Conservation (phyloP, 352 stramenopile genomes). For the Globisporangium cystogenes region DNA sequence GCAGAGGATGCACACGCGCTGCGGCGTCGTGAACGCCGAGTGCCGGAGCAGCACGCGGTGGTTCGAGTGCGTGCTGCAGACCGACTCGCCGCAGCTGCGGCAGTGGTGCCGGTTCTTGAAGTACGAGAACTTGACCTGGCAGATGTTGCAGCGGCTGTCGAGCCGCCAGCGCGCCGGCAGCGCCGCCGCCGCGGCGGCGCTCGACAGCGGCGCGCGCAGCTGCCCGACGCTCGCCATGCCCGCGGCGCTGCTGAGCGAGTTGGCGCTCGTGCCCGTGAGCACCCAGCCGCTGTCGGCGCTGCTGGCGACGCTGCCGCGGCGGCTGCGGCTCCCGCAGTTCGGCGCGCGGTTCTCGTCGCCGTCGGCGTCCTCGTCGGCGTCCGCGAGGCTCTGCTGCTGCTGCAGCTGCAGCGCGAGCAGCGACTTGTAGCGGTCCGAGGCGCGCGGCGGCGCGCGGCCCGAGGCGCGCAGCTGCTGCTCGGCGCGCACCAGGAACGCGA, state of each 20-base stretch:
- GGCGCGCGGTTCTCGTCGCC: constrained; percentile 4
- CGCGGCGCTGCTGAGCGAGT: neutral
- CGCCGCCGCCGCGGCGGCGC: constrained; percentile 20
- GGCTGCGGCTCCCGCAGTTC: neutral
- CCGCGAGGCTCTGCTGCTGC: neutral
- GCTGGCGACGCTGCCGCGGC: neutral
- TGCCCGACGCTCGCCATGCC: constrained; percentile 13
- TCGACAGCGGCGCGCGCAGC: constrained; percentile 18
- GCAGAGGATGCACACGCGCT: constrained; percentile 77
- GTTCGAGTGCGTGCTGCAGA: constrained; percentile 80
- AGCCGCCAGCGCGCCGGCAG: constrained; percentile 67
- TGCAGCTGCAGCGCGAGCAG: constrained; percentile 6
- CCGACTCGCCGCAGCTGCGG: constrained; percentile 81
- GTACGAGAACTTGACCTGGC: constrained; percentile 82
- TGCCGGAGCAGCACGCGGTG: constrained; percentile 57
- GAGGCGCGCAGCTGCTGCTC: constrained; percentile 40
- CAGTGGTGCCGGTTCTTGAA: constrained; percentile 86
- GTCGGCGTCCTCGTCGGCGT: neutral
- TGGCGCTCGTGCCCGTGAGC: constrained; percentile 2
- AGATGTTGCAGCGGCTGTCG: constrained; percentile 79
- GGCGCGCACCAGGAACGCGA: constrained; percentile 33
- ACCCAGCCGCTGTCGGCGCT: constrained; percentile 2
- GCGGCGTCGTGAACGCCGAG: constrained; percentile 46
- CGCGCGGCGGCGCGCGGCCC: constrained; percentile 39
- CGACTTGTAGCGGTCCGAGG: constrained; percentile 44